A percentile compares a stretch with the other conserved stretches of the same genome.
Conservation (phyloP, 108 stramenopile genomes). For the Nannochloropsis salina region DNA sequence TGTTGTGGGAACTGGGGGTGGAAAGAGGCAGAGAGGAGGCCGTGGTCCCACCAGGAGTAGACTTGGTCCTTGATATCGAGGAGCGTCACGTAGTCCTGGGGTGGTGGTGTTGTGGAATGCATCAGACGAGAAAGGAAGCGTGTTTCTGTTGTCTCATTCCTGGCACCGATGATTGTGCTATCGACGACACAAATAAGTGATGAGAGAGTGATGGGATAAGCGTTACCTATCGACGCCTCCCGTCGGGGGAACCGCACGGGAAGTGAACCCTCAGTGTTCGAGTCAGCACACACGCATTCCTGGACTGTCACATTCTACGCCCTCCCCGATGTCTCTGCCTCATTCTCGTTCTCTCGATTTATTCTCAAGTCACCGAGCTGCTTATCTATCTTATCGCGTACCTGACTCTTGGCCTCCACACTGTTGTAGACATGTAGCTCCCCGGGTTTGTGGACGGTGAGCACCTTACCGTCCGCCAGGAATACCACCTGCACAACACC, state of each 20-base stretch:
- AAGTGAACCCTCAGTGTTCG: background rate
- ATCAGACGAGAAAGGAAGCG: background rate
- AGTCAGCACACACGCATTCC: background rate
- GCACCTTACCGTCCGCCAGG: background rate
- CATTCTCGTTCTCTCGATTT: background rate
- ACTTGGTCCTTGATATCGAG: background rate
- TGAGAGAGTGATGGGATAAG: too few relatives aligned
- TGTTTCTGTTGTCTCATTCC: too few relatives aligned
- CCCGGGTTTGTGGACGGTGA: background rate
- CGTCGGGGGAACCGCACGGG: background rate
- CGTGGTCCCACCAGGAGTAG: constrained; percentile 3
- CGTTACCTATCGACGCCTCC: too few relatives aligned
- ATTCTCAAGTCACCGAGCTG: background rate
- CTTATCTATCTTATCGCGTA: background rate
- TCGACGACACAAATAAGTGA: too few relatives aligned
- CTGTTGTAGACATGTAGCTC: background rate
- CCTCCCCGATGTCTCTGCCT: background rate
- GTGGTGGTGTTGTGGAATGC: background rate
- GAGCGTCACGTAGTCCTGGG: background rate
- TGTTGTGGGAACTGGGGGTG: background rate
- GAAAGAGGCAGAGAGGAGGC: background rate
- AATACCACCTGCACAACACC: background rate
- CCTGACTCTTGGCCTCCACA: background rate
- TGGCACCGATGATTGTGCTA: too few relatives aligned
- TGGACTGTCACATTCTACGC: background rate